Evolutionary conservation across 495 filamentous ascomycete species (phyloP), one percentile per base, ranked within the genome.

Genomic region (Friedmanniomyces simplex): DNA sequence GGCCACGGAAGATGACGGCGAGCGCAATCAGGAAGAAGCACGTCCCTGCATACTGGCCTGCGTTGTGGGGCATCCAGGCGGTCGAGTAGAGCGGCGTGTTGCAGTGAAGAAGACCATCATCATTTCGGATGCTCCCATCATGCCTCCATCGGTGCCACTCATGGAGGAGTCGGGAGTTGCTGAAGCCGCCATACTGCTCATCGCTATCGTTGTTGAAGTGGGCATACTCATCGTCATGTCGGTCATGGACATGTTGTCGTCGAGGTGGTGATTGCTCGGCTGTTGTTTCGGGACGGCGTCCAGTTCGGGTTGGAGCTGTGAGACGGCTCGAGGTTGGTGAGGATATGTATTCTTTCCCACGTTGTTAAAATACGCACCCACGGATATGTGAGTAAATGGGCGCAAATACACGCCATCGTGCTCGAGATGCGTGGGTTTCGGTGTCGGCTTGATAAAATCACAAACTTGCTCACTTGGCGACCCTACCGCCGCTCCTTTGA

Each of bases 1-100:
- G 72, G 20, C 71, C 74, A 37, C 89, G 85, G 67, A 82, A 82
- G 52, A 85, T 61, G 55, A 82, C 73, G 14, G 84, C 78, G 24
- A 95, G 79, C 16, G 83, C 55, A 69, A 94, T 83, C 36, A 94
- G 76, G 70, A 94, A 93, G 69, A 95, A 84, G 70, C 89, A 93
- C 32, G 87, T 90, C 39, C 79, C 88, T 8, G 85, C 89, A 67
- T 96, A 96, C 52, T 75, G 64, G 49, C 84, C 86, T 0, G 77
- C 74, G 20, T 70, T 80, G 7, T 63, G 72, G 8, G 91, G 91
- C 1, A 81, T 83, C 89, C 89, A 96, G 30, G 70, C 58, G 0
- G 71, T 63, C 7, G 87, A 85, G 76, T 80, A 95, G 60, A 96
- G 81, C 0, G 89, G 76, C 0, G 87, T 90, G 55, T 82, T 55